These are phyloP conservation scores for Penicillium sp. DNA, from an alignment of 2,329 filamentous ascomycete genomes.

Conservation along the genomic window DNA sequence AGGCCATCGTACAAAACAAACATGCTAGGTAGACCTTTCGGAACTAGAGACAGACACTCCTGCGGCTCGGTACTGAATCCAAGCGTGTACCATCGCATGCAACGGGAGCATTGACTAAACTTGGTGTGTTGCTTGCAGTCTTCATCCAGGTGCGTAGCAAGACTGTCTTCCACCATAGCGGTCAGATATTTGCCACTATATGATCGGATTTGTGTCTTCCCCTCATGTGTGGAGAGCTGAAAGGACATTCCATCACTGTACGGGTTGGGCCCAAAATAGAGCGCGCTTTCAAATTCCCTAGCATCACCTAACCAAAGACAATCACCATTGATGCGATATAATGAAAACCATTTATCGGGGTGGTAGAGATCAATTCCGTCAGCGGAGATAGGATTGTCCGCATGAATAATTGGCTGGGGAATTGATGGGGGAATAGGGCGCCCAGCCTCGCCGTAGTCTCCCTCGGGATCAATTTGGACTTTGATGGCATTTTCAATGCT, in stretches of 20 bases:
- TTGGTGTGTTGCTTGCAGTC: neutral
- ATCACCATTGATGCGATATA: neutral
- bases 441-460: neutral
- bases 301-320: conserved; percentile 4
- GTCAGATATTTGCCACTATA: neutral
- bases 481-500: conserved; percentile 1
- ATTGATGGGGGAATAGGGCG: neutral
- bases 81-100: neutral
- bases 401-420: neutral
- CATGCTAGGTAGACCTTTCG: conserved; percentile 5
- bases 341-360: neutral
- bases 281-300: neutral
- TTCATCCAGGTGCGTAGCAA: neutral
- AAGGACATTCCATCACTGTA: neutral
- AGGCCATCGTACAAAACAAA: conserved; percentile 6
- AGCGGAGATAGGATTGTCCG: conserved; percentile 2
- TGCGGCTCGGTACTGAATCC: conserved; percentile 4
- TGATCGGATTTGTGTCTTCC: conserved; percentile 1
- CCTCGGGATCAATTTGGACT: conserved; percentile 2
- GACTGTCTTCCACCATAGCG: neutral
- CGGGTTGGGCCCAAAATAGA: neutral
- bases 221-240: conserved; percentile 2
- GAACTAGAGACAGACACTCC: neutral
- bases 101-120: neutral
- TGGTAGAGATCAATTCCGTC: conserved; percentile 9